Base-by-base conservation (phyloP, 1,284 basidiomycete species). In the Acaromyces ingoldii region DNA sequence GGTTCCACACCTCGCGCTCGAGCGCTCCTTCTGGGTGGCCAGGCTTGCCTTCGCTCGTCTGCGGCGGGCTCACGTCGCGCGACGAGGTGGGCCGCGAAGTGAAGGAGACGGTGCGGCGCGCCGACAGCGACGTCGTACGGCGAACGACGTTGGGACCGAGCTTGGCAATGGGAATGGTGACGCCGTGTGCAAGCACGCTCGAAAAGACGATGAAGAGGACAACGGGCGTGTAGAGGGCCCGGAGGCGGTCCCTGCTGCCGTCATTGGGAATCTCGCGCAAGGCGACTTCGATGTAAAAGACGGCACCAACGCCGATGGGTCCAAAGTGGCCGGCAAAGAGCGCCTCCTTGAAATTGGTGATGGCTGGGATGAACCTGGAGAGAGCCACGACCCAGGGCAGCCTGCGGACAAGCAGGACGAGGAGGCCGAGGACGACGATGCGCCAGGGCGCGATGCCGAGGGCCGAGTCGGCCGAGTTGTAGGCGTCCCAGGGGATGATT, bases 131-230 rank as follows among this genome's bases (percentile, higher is more conserved):
- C 4, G 56, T 45, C 4, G 68, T 69, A 3, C 57, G 48, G n/a
- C 63, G 45, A 49, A 70, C 55, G 1, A 71, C 55, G 21, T 53
- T 50, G 0, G 72, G 71, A 0, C 67, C 67, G 13, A 73, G 62
- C 49, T 73, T 70, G 3, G 62, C 60, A 28, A 74, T 57, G 7
- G 72, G 72, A 24, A 75, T 68, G 6, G 71, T 72, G 42, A 73
- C 53, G 25, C 69, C 81, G 58, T 82, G 80, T 0, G 78, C 76
- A 36, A 81, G 58, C 3, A 81, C 76, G 1, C 78, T 80, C 0
- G 76, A 76, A 45, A 82, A 75, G 11, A 81, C 78, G 40, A 80
- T 68, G 58, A 82, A 81, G 49, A 80, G 77, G 9, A 81, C 79
- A 22, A 81, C 75, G 2, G 81, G 81, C 1, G 68, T 59, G 54